Evolutionary conservation across 139 green algal species (phyloP).

Genomic region (Zygnema circumcarinatum): DNA sequence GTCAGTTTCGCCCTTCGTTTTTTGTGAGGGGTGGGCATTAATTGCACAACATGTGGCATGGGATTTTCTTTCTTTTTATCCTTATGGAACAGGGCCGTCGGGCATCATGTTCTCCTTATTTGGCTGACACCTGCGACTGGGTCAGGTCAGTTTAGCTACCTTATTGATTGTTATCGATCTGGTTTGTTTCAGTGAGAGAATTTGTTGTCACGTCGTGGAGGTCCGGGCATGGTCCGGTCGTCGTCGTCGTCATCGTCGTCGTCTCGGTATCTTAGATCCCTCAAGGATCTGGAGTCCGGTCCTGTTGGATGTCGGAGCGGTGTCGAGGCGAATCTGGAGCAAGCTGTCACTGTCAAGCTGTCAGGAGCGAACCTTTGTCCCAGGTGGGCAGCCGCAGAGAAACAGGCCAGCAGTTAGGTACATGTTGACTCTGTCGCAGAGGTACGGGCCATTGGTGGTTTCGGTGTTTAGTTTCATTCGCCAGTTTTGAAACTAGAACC

Average conservation of each 20-base stretch:
- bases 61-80: background rate
- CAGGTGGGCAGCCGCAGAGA: background rate
- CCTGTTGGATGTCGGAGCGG: background rate
- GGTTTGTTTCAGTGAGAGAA: background rate
- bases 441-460: too few relatives aligned
- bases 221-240: slow-evolving; percentile 14
- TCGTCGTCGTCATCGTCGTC: background rate
- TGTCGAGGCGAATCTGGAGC: background rate
- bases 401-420: too few relatives aligned
- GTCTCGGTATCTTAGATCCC: background rate
- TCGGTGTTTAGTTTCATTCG: too few relatives aligned
- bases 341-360: background rate
- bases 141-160: background rate
- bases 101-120: background rate
- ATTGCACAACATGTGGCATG: background rate
- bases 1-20: background rate
- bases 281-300: slow-evolving; percentile 1
- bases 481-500: too few relatives aligned
- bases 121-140: background rate
- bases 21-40: background rate
- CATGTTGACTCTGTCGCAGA: too few relatives aligned
- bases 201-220: slow-evolving; percentile 13
- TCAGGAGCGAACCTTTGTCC: background rate
- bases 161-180: slow-evolving; percentile 9
- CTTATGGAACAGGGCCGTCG: background rate